Evolutionary conservation across 1,284 basidiomycete species (phyloP).

Genomic region (Ustilago tritici): DNA sequence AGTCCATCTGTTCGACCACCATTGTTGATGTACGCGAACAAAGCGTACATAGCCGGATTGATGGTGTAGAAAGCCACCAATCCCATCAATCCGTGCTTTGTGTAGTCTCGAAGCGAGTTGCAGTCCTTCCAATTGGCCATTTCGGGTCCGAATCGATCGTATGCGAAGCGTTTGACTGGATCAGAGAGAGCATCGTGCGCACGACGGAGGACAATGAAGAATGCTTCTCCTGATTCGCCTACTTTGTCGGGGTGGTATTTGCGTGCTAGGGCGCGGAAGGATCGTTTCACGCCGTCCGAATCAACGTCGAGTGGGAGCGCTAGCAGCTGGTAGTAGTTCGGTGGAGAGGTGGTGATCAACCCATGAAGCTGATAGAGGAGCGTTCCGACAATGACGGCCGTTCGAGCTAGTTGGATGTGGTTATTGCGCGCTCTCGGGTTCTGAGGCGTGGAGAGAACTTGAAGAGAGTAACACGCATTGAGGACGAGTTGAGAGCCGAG

Average conservation of each 20-base stretch:
- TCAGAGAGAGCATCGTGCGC: conserved; percentile 85
- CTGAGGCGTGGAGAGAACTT: conserved; percentile 15
- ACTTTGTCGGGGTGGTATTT: conserved; percentile 83
- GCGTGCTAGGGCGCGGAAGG: conserved; percentile 81
- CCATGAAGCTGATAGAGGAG: conserved; percentile 77
- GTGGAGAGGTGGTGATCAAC: conserved; percentile 74
- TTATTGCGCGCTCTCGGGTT: conserved; percentile 11
- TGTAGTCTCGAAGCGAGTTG: conserved; percentile 78
- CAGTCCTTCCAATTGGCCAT: conserved; percentile 78
- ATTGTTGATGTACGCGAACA: conserved; percentile 76
- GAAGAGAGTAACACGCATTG: conserved; percentile 24
- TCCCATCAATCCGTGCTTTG: conserved; percentile 77
- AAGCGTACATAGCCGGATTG: conserved; percentile 75
- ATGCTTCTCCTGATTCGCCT: conserved; percentile 75
- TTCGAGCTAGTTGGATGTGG: conserved; percentile 55
- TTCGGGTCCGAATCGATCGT: conserved; percentile 84
- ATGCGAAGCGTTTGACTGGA: conserved; percentile 83
- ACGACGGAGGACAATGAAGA: conserved; percentile 80
- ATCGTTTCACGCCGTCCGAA: conserved; percentile 77
- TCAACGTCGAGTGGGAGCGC: conserved; percentile 76
- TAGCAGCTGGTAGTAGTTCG: conserved; percentile 82
- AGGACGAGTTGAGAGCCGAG: conserved; percentile 37
- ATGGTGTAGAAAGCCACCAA: conserved; percentile 81
- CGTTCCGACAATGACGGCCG: conserved; percentile 78
- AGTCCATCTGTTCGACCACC: conserved; percentile 71